Evolutionary conservation across 495 filamentous ascomycete genomes (phyloP), one percentile per base, ranked within the genome.

Genomic region (Hyaloscypha variabilis): DNA sequence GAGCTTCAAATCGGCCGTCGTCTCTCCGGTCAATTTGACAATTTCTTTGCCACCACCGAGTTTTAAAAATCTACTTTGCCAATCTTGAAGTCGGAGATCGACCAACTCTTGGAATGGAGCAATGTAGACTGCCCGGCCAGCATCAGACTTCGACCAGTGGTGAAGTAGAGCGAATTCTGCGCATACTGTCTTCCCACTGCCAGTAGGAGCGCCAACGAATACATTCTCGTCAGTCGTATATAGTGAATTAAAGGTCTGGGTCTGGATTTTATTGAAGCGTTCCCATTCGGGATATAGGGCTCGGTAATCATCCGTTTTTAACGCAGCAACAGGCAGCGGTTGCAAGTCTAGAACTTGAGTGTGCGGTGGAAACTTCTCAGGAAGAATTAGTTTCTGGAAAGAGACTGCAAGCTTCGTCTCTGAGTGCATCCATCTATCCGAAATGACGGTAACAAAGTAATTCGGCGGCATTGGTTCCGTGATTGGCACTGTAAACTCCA

Each of bases 401-500:
- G 94, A 94, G 0, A 99, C 89, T 0, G 94, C 88, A 51, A 99
- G 79, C 72, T 94, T 96, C 8, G 93, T 96, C 78, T 98, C 94
- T 14, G 94, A 92, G 71, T 97, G 92, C 91, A 98, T 95, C 95
- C 95, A 99, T 62, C 96, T 84, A 70, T 99, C 95, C 3, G 94
- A 97, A 19, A 96, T 81, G 61, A 97, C 83, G 1, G 92, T 92
- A 72, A 99, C 92, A 78, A 99, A 99, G 78, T 98, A 98, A 72
- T 98, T 96, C 0, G 95, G 95, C 6, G 95, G 96, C 91, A 97
- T 97, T 1, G 95, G 95, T 71, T 99, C 95, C 2, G 92, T 91
- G 69, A 99, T 95, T 1, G 95, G 90, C 6, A 97, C 94, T 0
- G 96, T 97, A 72, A 99, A 97, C 65, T 98, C 95, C 34, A 99